Conservation (phyloP, 441 rosid species). For the Croton laevigatus region DNA sequence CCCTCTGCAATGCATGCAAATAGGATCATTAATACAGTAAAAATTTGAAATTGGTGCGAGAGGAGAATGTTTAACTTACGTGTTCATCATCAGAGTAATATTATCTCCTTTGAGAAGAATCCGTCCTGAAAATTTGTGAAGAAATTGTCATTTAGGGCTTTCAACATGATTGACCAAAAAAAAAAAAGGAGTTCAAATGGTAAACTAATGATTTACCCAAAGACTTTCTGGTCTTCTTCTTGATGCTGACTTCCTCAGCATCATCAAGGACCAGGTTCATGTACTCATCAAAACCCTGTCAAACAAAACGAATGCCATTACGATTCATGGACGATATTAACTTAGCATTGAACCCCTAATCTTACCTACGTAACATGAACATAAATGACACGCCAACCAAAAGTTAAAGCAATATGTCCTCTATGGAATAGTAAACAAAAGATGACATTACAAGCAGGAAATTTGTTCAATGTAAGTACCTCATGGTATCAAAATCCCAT, state of each 20-base stretch:
- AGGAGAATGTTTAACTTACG: conserved; percentile 40
- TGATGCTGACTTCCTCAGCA: conserved; percentile 83
- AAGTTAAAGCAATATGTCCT: too few species aligned
- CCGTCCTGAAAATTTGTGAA: conserved; percentile 51
- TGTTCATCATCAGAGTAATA: conserved; percentile 85
- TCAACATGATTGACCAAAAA: background rate
- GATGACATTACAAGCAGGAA: too few species aligned
- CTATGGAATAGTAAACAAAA: too few species aligned
- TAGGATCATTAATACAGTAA: background rate
- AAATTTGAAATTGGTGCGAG: background rate
- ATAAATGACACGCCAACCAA: too few species aligned
- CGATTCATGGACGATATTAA: background rate
- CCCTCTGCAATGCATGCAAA: conserved; percentile 15
- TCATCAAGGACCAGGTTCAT: conserved; percentile 93
- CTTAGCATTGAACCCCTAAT: too few species aligned
- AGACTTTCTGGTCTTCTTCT: conserved; percentile 78
- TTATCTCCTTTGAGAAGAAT: conserved; percentile 85
- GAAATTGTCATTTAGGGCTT: conserved; percentile 11
- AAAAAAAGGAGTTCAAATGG: background rate
- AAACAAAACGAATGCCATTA: conserved; percentile 6
- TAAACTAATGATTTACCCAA: conserved; percentile 41
- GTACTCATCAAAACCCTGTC: conserved; percentile 90
- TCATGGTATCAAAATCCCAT: too few species aligned
- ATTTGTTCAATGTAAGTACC: too few species aligned
- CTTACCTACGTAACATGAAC: too few species aligned